A percentile compares a stretch with the other conserved stretches of the same genome.
Conservation (phyloP, 176 grass and related monocot genomes). For the Bolboschoenus planiculmis region DNA sequence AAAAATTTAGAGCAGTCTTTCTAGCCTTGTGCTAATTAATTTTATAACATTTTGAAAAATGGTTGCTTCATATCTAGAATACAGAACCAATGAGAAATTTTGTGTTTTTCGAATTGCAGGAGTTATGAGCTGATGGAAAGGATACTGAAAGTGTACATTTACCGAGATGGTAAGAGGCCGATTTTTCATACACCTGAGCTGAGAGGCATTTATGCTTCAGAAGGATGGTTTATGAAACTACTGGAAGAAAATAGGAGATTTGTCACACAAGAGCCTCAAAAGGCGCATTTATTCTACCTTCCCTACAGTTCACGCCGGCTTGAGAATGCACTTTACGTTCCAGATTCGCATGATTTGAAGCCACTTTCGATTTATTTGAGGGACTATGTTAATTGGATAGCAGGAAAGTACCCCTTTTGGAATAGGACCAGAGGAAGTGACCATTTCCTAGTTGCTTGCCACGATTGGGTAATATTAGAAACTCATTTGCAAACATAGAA, state of each 20-base stretch:
- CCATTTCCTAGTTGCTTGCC: constrained; percentile 80
- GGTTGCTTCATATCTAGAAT: background rate
- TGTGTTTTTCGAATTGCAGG: constrained; percentile 30
- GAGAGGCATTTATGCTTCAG: constrained; percentile 65
- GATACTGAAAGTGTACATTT: constrained; percentile 78
- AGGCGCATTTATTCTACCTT: constrained; percentile 75
- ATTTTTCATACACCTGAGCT: constrained; percentile 73
- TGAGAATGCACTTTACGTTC: constrained; percentile 43
- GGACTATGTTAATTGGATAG: constrained; percentile 56
- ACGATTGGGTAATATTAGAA: constrained; percentile 54
- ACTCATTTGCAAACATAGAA: background rate
- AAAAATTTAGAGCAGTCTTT: background rate
- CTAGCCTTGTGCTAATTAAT: background rate
- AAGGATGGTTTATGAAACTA: constrained; percentile 91
- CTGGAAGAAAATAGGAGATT: constrained; percentile 54
- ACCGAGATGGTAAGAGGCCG: constrained; percentile 53
- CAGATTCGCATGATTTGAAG: constrained; percentile 53
- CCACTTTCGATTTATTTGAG: constrained; percentile 47
- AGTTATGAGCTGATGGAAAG: constrained; percentile 87
- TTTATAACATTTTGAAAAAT: background rate
- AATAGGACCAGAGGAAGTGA: constrained; percentile 58
- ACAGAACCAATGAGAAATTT: background rate
- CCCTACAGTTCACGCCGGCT: constrained; percentile 77
- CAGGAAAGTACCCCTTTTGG: constrained; percentile 68
- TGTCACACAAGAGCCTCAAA: constrained; percentile 34